phyloP scores from a whole-genome alignment of 495 filamentous ascomycete genomes.

The Penicillium argentinense region DNA sequence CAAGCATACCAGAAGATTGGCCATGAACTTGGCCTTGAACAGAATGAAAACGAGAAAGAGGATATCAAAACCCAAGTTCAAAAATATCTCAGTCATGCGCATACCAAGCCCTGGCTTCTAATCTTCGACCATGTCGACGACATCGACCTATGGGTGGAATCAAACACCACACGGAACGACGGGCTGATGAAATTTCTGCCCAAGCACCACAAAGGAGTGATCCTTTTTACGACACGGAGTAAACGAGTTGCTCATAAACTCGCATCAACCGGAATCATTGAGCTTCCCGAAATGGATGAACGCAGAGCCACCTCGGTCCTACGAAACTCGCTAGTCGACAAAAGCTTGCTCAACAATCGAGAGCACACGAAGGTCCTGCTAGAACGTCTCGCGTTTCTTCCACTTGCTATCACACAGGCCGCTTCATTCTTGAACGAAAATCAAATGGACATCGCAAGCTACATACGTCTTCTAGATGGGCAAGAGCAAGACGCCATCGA shows the following conservation, averaged over 20 bases:
- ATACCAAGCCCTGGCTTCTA: slow-evolving; percentile 35
- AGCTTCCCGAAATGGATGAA: slow-evolving; percentile 28
- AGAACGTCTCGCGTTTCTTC: slow-evolving; percentile 30
- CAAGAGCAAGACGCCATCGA: slow-evolving; percentile 38
- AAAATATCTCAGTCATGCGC: slow-evolving; percentile 24
- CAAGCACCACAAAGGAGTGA: slow-evolving; percentile 23
- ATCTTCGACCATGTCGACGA: slow-evolving; percentile 46
- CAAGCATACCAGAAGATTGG: slow-evolving; percentile 47
- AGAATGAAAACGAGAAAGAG: neutral
- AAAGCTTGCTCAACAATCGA: slow-evolving; percentile 18
- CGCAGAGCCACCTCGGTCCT: slow-evolving; percentile 16
- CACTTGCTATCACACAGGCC: slow-evolving; percentile 45
- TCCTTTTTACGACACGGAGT: slow-evolving; percentile 42
- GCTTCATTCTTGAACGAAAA: slow-evolving; percentile 47
- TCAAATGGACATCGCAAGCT: slow-evolving; percentile 32
- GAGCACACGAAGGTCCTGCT: slow-evolving; percentile 20
- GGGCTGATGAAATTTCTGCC: slow-evolving; percentile 25
- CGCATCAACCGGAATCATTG: slow-evolving; percentile 16
- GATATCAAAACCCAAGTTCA: slow-evolving; percentile 25
- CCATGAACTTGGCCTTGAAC: slow-evolving; percentile 10
- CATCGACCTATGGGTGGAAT: slow-evolving; percentile 26
- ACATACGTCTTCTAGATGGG: slow-evolving; percentile 43
- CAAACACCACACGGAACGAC: neutral
- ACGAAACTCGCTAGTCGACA: slow-evolving; percentile 25
- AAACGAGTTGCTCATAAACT: slow-evolving; percentile 23